Conservation (phyloP, 2,329 filamentous ascomycete species). For the Tolypocladium tropicale region DNA sequence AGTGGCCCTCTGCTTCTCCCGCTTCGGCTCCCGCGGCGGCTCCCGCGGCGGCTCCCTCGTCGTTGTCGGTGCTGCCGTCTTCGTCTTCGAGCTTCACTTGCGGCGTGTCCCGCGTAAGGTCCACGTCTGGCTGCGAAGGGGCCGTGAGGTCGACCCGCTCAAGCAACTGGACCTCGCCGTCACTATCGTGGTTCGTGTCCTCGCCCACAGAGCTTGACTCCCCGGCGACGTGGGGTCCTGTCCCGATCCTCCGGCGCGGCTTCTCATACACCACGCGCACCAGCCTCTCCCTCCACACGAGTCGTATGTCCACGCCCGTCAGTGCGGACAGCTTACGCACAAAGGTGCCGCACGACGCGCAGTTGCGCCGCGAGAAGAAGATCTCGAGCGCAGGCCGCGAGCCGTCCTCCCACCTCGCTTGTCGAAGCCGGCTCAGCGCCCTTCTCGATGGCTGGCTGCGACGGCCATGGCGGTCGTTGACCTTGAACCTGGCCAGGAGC, state of each 20-base stretch:
- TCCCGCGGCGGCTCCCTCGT: too few species aligned
- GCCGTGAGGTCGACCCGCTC: not conserved
- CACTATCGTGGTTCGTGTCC: not conserved
- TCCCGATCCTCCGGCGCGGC: too few species aligned
- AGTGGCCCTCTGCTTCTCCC: not conserved
- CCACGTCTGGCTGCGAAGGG: not conserved
- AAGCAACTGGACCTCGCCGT: not conserved
- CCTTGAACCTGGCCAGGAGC: constrained; percentile 14
- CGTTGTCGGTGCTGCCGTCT: not conserved
- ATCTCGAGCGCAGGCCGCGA: constrained; percentile 19
- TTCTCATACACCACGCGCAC: constrained; percentile 15
- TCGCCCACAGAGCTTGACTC: not conserved
- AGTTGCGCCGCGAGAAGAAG: constrained; percentile 24
- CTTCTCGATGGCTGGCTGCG: not conserved
- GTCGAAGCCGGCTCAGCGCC: constrained; percentile 13
- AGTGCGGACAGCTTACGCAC: constrained; percentile 12
- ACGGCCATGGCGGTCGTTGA: constrained; percentile 6
- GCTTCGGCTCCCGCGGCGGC: too few species aligned
- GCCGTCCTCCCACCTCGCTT: constrained; percentile 14
- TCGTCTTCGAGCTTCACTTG: not conserved
- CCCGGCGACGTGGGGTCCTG: not conserved
- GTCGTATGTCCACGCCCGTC: constrained; percentile 15
- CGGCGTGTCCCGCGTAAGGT: not conserved
- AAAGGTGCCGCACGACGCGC: constrained; percentile 15
- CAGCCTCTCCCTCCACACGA: constrained; percentile 18